Percentiles rank a stretch among this genome's conserved stretches.
phyloP scores from a whole-genome alignment of 768 basidiomycete species.

The Auricularia auricula-judae region DNA sequence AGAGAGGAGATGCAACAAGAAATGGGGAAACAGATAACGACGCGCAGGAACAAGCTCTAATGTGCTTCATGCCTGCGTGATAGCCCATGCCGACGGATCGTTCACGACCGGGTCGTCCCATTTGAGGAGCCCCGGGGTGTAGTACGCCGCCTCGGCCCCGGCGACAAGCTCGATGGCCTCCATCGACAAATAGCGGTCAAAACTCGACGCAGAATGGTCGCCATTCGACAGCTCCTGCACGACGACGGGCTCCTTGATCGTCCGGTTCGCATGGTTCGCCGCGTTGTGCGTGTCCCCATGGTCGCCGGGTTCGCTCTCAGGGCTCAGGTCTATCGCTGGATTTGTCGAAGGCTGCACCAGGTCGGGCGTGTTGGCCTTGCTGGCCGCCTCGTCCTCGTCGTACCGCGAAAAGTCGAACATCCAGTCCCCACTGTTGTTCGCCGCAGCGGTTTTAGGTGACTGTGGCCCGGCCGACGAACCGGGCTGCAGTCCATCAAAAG shows the following conservation, averaged over 20 bases:
- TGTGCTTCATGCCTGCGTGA: background rate
- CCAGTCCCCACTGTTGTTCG: constrained; percentile 29
- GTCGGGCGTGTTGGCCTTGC: constrained; percentile 67
- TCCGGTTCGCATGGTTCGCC: background rate
- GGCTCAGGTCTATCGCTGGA: constrained; percentile 64
- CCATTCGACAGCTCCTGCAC: constrained; percentile 13
- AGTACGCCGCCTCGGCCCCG: background rate
- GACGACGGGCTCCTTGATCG: constrained; percentile 24
- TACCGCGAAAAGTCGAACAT: constrained; percentile 63
- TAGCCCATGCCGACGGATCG: background rate
- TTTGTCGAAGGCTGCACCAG: constrained; percentile 40
- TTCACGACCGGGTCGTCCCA: background rate
- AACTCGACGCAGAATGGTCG: constrained; percentile 39
- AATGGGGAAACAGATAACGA: background rate
- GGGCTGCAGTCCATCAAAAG: constrained; percentile 3
- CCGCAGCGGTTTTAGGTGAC: background rate
- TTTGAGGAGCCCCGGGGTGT: background rate
- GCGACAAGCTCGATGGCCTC: background rate
- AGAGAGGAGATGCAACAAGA: background rate
- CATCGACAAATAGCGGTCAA: background rate
- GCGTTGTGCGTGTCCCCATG: background rate
- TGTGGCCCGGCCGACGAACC: background rate
- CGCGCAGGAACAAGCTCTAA: background rate
- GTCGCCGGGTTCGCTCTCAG: constrained; percentile 55
- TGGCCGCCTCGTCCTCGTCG: constrained; percentile 48